These are phyloP conservation scores for Cucurbita argyrosperma DNA, from an alignment of 306 rosid species.

Conservation along the genomic window DNA sequence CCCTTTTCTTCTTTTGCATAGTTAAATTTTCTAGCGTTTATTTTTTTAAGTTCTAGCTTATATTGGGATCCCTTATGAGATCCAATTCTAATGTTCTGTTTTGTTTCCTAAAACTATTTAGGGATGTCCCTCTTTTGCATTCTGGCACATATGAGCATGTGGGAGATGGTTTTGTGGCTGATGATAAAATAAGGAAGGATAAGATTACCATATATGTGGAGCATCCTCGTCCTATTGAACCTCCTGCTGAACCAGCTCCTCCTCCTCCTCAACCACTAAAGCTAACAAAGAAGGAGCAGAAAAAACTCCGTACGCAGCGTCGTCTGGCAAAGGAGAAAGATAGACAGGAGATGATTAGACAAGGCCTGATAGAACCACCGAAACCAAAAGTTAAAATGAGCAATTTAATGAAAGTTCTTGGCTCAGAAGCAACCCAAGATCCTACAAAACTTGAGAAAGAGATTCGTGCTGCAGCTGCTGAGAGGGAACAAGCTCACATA, in stretches of 20 bases:
- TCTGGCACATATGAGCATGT: slow-evolving; percentile 49
- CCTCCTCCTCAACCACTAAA: slow-evolving; percentile 99
- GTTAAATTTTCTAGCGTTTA: background rate
- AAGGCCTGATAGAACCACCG: slow-evolving; percentile 90
- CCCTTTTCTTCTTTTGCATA: background rate
- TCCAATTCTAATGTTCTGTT: background rate
- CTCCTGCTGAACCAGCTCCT: slow-evolving; percentile 89
- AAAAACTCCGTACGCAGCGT: slow-evolving; percentile 83
- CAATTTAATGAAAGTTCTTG: slow-evolving; percentile 87
- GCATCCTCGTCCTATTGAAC: slow-evolving; percentile 95
- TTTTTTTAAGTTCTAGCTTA: background rate
- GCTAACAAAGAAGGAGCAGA: slow-evolving; percentile 90
- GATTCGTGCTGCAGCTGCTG: slow-evolving; percentile 90
- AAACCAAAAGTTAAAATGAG: slow-evolving; percentile 91
- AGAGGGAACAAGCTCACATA: slow-evolving; percentile 95
- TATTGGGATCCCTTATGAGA: background rate
- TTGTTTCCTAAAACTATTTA: slow-evolving; percentile 11
- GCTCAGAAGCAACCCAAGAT: slow-evolving; percentile 96
- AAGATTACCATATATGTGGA: slow-evolving; percentile 67
- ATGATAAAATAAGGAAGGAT: slow-evolving; percentile 48
- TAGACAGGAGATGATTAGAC: slow-evolving; percentile 89
- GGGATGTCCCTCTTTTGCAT: slow-evolving; percentile 60
- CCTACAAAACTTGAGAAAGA: slow-evolving; percentile 92
- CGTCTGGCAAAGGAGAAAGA: slow-evolving; percentile 90
- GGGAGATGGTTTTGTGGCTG: slow-evolving; percentile 22